Base-by-base conservation (phyloP, 2,329 filamentous ascomycete species). In the Sporothrix mexicana region DNA sequence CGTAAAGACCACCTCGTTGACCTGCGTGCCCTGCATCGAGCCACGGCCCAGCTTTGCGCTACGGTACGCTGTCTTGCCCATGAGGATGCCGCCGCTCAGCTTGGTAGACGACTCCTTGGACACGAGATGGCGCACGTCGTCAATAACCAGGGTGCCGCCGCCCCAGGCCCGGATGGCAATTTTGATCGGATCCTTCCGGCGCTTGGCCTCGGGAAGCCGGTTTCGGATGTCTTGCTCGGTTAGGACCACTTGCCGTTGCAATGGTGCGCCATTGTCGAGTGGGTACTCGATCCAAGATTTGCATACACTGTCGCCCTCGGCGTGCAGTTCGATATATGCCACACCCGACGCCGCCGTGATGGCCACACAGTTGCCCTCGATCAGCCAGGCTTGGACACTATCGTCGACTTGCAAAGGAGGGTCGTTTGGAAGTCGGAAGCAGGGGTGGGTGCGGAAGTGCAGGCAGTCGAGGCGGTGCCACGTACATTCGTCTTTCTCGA, bases 391-490 rank as follows among this genome's bases (percentile, higher is more conserved):
- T 78, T 97, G 93, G 1, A 98, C 88, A 76, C 93, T 94, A 49
- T 88, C 88, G 77, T 98, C 95, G 0, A 85, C 87, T 53, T 23
- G 69, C 53, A 88, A 80, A 17, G 87, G 83, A 5, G 88, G 82
- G 77, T 98, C 96, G 72, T 90, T 91, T 0, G 95, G 93, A 70
- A 97, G 87, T 71, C 91, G 88, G 84, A 99, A 98, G 80, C 93
- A 94, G 3, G 95, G 94, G 79, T 99, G 96, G 76, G 91, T 92
- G 76, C 94, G 91, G 84, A 98, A 97, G 53, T 94, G 92, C 70
- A 99, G 85, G 71, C 90, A 90, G 81, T 98, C 96, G 7, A 98
- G 87, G 73, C 95, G 89, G 81, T 98, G 95, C 95, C 95, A 98
- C 36, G 86, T 87, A 80, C 95, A 97, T 82, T 98, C 96, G 77